Percentiles rank a stretch among this genome's conserved stretches.
Evolutionary conservation across 768 basidiomycete species (phyloP).

Genomic region (Psilocybe cubensis): DNA sequence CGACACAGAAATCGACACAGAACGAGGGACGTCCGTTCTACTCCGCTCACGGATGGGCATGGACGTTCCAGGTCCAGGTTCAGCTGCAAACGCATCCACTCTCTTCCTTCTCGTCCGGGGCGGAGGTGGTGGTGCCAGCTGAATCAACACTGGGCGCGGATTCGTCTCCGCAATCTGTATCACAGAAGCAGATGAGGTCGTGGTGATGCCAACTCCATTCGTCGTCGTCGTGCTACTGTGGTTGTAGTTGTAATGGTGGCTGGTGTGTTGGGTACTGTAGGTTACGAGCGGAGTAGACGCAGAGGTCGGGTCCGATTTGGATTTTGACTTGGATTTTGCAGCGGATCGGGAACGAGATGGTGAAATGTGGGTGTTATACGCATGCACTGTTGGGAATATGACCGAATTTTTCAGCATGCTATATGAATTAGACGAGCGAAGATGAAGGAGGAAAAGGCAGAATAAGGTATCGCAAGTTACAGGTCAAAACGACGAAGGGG

Average conservation of each 20-base stretch:
- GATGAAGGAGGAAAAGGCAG: background rate
- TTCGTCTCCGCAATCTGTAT: slow-evolving; percentile 3
- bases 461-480: too few species aligned
- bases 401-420: slow-evolving; percentile 19
- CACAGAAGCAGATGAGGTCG: background rate
- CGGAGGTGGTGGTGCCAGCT: slow-evolving; percentile 11
- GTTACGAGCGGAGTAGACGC: background rate
- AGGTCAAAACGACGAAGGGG: too few species aligned
- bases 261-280: background rate
- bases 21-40: background rate
- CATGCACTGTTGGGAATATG: slow-evolving; percentile 23
- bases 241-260: background rate
- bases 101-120: slow-evolving; percentile 10
- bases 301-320: background rate
- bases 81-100: slow-evolving; percentile 5
- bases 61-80: background rate
- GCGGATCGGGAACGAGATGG: slow-evolving; percentile 5
- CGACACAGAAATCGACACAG: background rate
- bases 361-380: slow-evolving; percentile 17
- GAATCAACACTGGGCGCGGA: slow-evolving; percentile 10
- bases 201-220: background rate
- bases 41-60: background rate
- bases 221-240: background rate
- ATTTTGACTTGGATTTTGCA: background rate
- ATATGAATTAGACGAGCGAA: background rate